Evolutionary conservation across 2,329 filamentous ascomycete genomes (phyloP).

Genomic region (Alternaria sp.): DNA sequence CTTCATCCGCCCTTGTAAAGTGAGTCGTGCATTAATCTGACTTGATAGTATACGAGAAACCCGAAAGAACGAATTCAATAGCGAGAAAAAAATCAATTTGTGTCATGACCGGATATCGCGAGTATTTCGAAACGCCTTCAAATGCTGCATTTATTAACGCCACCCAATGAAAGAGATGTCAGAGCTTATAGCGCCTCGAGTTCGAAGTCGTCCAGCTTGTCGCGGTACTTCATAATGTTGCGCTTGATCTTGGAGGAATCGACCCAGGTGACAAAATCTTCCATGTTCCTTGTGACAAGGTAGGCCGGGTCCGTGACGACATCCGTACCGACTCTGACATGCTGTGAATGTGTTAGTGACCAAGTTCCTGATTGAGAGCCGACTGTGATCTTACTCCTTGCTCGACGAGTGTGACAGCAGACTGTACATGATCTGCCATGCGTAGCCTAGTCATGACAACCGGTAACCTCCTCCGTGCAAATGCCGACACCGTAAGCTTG

Average conservation of each 20-base stretch:
- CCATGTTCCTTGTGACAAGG: slow-evolving; percentile 85
- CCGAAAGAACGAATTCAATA: not conserved
- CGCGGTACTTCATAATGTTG: slow-evolving; percentile 92
- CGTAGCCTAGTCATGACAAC: slow-evolving; percentile 89
- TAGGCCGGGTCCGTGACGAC: slow-evolving; percentile 90
- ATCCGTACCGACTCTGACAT: slow-evolving; percentile 90
- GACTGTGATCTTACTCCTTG: slow-evolving; percentile 64
- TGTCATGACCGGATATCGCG: slow-evolving; percentile 20
- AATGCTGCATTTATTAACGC: slow-evolving; percentile 32
- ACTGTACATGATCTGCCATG: slow-evolving; percentile 91
- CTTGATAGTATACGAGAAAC: not conserved
- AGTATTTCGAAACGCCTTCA: slow-evolving; percentile 21
- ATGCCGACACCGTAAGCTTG: slow-evolving; percentile 85
- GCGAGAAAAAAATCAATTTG: slow-evolving; percentile 1
- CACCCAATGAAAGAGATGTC: slow-evolving; percentile 16
- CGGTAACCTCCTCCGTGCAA: slow-evolving; percentile 82
- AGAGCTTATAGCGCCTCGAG: slow-evolving; percentile 54
- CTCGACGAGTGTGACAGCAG: slow-evolving; percentile 83
- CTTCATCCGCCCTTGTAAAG: not conserved
- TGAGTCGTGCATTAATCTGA: no score
- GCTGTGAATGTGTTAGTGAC: slow-evolving; percentile 42
- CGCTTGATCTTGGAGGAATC: slow-evolving; percentile 97
- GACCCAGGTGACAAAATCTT: slow-evolving; percentile 97
- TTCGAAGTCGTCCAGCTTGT: slow-evolving; percentile 96
- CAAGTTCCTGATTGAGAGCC: not conserved